Conservation (phyloP, 2,329 filamentous ascomycete species). For the Blumeria graminis region DNA sequence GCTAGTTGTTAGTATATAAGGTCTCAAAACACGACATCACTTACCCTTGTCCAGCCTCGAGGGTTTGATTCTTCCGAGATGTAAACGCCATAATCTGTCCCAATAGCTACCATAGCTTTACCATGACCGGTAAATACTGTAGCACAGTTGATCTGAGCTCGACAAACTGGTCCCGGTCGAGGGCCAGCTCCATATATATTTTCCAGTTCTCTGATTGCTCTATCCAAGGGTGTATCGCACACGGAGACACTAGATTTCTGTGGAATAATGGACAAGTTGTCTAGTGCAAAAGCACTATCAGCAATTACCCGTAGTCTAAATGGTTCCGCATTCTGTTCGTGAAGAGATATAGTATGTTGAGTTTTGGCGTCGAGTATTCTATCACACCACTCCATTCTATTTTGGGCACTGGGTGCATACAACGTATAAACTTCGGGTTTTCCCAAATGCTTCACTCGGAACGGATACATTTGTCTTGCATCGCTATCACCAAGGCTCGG, state of each 20-base stretch:
- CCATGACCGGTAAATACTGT: slow-evolving; percentile 70
- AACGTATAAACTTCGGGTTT: slow-evolving; percentile 70
- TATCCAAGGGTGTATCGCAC: slow-evolving; percentile 71
- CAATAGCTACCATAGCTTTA: slow-evolving; percentile 73
- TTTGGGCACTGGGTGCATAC: slow-evolving; percentile 54
- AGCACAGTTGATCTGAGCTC: slow-evolving; percentile 75
- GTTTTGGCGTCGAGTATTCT: slow-evolving; percentile 93
- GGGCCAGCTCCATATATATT: slow-evolving; percentile 45
- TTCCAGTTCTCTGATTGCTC: slow-evolving; percentile 76
- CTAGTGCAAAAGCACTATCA: slow-evolving; percentile 73
- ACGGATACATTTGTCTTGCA: slow-evolving; percentile 47
- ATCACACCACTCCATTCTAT: slow-evolving; percentile 68
- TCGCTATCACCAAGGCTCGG: slow-evolving; percentile 23
- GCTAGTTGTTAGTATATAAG: slow-evolving; percentile 6
- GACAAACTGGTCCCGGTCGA: slow-evolving; percentile 54
- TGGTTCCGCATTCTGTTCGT: slow-evolving; percentile 83
- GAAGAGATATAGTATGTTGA: slow-evolving; percentile 66
- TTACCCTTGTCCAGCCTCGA: slow-evolving; percentile 70
- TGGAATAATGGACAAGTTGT: slow-evolving; percentile 31
- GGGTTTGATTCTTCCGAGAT: slow-evolving; percentile 75
- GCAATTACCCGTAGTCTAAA: slow-evolving; percentile 82
- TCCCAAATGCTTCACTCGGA: slow-evolving; percentile 85
- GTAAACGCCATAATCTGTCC: slow-evolving; percentile 85
- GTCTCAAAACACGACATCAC: slow-evolving; percentile 13
- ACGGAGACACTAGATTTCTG: slow-evolving; percentile 49